phyloP scores from a whole-genome alignment of 371 early-diverging fungal genomes.

The Batrachochytrium dendrobatidis region DNA sequence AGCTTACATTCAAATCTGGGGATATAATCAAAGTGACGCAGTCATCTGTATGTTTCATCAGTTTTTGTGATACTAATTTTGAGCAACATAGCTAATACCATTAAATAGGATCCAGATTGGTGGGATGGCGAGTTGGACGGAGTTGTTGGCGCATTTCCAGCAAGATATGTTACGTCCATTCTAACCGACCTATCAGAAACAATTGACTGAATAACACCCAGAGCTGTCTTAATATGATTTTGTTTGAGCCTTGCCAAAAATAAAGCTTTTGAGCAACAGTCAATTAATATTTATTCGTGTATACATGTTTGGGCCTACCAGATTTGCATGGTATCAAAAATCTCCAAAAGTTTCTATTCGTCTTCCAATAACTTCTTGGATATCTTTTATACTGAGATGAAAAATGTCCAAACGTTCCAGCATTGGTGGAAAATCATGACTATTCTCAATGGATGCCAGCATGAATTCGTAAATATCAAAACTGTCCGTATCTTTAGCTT shows the following conservation, averaged over 20 bases:
- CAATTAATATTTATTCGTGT: too few relatives aligned
- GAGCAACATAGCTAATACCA: background rate
- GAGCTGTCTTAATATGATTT: too few relatives aligned
- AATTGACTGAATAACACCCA: too few relatives aligned
- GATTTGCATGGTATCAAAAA: background rate
- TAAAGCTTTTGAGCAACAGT: too few relatives aligned
- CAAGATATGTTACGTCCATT: conserved; percentile 58
- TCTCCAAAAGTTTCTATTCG: background rate
- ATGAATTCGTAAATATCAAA: background rate
- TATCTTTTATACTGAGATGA: background rate
- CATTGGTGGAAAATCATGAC: background rate
- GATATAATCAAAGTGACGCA: conserved; percentile 27
- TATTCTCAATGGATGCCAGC: background rate
- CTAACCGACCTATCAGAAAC: too few relatives aligned
- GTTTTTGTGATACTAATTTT: background rate
- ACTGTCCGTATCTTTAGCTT: too few relatives aligned
- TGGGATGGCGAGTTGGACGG: conserved; percentile 56
- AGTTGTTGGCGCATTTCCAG: conserved; percentile 69
- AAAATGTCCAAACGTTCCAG: background rate
- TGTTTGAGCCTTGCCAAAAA: too few relatives aligned
- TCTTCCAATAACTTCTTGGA: background rate
- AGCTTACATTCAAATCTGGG: conserved; percentile 31
- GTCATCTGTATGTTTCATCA: conserved; percentile 11
- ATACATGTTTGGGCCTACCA: too few relatives aligned
- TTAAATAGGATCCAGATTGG: conserved; percentile 36